phyloP scores from a whole-genome alignment of 257 asterid species.

The Nicotiana otophora region DNA sequence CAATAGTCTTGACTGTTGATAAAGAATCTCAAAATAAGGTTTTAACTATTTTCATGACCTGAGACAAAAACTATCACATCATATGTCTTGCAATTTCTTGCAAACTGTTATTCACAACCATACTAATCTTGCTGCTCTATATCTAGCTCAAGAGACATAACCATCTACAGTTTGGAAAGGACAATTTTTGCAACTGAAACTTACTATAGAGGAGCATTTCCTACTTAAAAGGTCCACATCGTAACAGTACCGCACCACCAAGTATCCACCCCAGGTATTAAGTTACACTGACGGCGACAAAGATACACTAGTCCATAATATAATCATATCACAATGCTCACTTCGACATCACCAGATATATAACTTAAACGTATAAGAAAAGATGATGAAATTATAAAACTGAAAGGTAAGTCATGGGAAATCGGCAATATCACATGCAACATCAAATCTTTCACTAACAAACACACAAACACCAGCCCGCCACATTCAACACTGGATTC shows the following conservation, averaged over 20 bases:
- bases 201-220: not conserved
- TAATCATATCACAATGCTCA: not conserved
- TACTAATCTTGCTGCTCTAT: not conserved
- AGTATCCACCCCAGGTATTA: not conserved
- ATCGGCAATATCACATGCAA: not conserved
- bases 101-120: not conserved
- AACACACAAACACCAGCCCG: not conserved
- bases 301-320: not conserved
- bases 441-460: not conserved
- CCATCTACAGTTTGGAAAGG: not conserved
- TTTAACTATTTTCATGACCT: not conserved
- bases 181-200: not conserved
- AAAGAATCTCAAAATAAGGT: not conserved
- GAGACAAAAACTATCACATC: not conserved
- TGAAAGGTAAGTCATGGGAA: not conserved
- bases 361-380: not conserved
- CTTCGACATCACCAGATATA: not conserved
- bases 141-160: constrained; percentile 7
- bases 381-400: not conserved
- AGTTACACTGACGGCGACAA: not conserved
- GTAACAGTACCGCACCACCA: not conserved
- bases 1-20: not conserved
- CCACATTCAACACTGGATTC: not conserved
- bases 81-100: not conserved
- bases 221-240: not conserved